Evolutionary conservation across 495 filamentous ascomycete species (phyloP), one percentile per base, ranked within the genome.

Genomic region (Astrocystis sublimbata): DNA sequence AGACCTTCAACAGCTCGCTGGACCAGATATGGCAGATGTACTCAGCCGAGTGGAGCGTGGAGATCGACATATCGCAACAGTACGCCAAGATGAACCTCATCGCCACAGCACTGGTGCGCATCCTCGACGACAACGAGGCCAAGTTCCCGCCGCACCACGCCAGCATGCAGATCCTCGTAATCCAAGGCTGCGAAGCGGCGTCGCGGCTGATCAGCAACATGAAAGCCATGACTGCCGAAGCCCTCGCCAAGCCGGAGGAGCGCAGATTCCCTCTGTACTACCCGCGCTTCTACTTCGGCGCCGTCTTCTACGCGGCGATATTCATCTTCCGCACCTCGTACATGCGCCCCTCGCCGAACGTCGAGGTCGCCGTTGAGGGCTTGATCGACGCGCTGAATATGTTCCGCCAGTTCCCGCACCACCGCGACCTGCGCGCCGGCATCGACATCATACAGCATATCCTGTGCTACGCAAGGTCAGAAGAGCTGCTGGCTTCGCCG

Each of bases 71-170:
- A 17, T 9, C 45, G 38, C 17, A 33, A 28, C 54, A 57, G 10
- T 57, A 45, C 24, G 54, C 54, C n/a, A 45, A 45, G 26, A n/a
- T 57, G 26, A 57, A 23, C 15, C n/a, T 57, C 3, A 35, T 13
- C 2, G 54, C 54, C 17, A 57, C 54, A 26, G 54, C 54, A 23
- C 40, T 57, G 15, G 23, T 57, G n/a, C 38, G 24, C 17, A 57
- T 57, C n/a, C 9, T 57, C 17, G 17, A 31, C 0, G 40, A 57
- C 6, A 45, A 35, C 5, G 38, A 33, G 17, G 21, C 19, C 4
- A 12, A 1, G 1, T 45, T 6, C 23, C 15, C 38, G 10, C 23
- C 7, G 24, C 23, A 42, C 1, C 19, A 28, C 19, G 24, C 40
- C 28, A 28, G 45, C 23, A 26, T 45, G 4, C 54, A 57, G 40